phyloP scores from a whole-genome alignment of 148 eudicot species.

The Linanthus parryae region DNA sequence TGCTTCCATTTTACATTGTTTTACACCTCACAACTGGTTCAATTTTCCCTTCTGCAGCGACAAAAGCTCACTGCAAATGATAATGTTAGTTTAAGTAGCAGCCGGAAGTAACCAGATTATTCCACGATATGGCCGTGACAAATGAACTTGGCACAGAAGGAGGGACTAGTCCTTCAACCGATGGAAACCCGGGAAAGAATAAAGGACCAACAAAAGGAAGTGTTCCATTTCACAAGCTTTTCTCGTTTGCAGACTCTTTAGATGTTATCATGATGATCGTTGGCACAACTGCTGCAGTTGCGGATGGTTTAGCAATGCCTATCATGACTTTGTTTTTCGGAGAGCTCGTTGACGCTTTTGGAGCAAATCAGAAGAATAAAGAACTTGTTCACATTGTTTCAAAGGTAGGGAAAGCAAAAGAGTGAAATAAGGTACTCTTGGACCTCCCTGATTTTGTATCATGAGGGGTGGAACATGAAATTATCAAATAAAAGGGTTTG shows the following conservation, averaged over 20 bases:
- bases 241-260: constrained; percentile 51
- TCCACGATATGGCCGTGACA: no score
- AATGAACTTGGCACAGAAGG: constrained; percentile 1
- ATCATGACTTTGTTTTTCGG: constrained; percentile 57
- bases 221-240: constrained; percentile 57
- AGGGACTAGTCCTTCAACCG: not conserved
- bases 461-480: no score
- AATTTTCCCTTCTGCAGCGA: no score
- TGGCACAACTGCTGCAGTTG: constrained; percentile 58
- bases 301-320: constrained; percentile 51
- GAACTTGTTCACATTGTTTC: constrained; percentile 35
- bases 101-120: no score
- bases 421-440: no score
- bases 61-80: no score
- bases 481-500: no score
- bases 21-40: no score
- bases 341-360: constrained; percentile 51
- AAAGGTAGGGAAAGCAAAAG: constrained; percentile 23
- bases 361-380: constrained; percentile 30
- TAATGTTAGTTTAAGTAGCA: no score
- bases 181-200: not conserved
- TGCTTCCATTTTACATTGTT: no score
- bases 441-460: not conserved
- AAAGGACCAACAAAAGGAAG: constrained; percentile 14
- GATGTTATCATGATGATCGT: constrained; percentile 51